Evolutionary conservation across 1,139 yeast genomes (phyloP), one percentile per base, ranked within the genome.

Genomic region (Taiozyma onychis): DNA sequence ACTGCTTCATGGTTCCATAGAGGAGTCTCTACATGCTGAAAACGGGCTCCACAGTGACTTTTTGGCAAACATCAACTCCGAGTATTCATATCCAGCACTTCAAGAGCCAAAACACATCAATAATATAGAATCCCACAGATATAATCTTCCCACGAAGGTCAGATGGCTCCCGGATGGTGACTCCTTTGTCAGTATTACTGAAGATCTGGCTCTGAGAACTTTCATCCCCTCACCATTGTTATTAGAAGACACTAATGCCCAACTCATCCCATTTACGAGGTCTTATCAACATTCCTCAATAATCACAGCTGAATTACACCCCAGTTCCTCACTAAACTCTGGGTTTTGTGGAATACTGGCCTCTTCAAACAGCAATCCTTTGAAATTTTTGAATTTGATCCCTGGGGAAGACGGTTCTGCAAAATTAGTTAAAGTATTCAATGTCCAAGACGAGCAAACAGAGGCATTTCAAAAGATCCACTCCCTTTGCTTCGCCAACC

Each of bases 131-230:
- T 11, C 28, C 3, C 51, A 43, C 26, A 26, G 30, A 28, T 26
- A 44, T 30, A 48, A 50, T 30, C 37, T 51, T 3, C 16, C 47
- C 9, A 34, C 54, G 0, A 43, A 46, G 3, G 13, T 54, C 1
- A 48, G 55, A 21, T 68, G 71, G 71, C 62, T 68, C 6, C 50
- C 60, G 0, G 70, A 68, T 46, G 68, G 68, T 1, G 54, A 66
- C 4, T 53, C 68, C 3, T 48, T 68, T 14, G 51, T 66, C 8
- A 55, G 69, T 2, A 51, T 55, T 3, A 58, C 62, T 18, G 66
- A 63, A 16, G 72, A 68, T 45, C 51, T 54, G 13, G 66, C 58
- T 0, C 43, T 66, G 7, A 48, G 71, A 16, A 44, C 65, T 13
- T 68, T 65, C 47, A 57, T 67, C n/a, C 54, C 63, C 1, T 64